Evolutionary conservation across 441 rosid species (phyloP), one percentile per base, ranked within the genome.

Genomic region (Jatropha podagrica): DNA sequence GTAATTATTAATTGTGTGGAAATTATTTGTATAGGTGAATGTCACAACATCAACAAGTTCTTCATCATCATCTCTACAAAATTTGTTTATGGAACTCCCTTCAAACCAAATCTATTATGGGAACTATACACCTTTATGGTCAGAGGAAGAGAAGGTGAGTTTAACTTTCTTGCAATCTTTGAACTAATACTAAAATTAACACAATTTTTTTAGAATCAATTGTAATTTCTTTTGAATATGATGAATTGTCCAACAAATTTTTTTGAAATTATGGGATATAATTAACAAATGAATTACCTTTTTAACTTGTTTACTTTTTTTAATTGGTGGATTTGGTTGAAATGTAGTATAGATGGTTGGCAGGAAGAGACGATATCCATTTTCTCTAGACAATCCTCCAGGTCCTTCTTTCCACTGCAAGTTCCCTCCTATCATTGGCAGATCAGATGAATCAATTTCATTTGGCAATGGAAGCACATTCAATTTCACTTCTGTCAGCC

Each of bases 61-160:
- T 56, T 78, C 93, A 61, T 77, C 93, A 64, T 76, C 88, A 61
- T 68, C 93, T 26, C 61, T 81, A 42, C 74, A 69, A 61, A 78
- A 70, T 77, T 77, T 73, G 75, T 88, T 79, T 68, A 83, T 81
- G 83, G 90, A 88, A 89, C 94, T 85, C 88, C 94, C 91, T 90
- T 88, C 91, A 88, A 90, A 88, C 94, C 91, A 90, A 86, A 86
- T 74, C 69, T 79, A 74, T 74, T 78, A 82, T 54, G 68, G 74
- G 81, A 85, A 73, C 80, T 76, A 65, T 73, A 46, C 62, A 55
- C 72, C 80, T 26, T 37, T 72, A 55, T 74, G 80, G 79, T 78
- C 84, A 64, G 85, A 74, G 71, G 85, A 84, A 76, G 90, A 83
- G 49, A 88, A 85, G 90, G 89, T 86, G 59, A 26, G 15, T 59